Conservation (phyloP, 306 rosid genomes). For the Malus sieversii region DNA sequence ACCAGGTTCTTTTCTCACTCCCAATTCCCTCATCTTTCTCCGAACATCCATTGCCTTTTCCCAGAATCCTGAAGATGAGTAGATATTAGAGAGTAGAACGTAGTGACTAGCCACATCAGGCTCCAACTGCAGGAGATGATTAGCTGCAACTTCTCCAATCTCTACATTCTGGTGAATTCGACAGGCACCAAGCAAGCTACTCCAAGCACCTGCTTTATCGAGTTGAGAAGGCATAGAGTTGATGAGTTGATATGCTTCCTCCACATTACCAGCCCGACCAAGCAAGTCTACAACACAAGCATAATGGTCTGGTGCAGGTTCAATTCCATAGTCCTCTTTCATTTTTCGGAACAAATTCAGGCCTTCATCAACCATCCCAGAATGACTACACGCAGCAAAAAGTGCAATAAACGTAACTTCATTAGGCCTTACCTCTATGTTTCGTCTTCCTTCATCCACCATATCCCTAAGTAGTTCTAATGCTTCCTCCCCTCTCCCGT, state of each 20-base stretch:
- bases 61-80: conserved; percentile 74
- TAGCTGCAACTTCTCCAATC: conserved; percentile 66
- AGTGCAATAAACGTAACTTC: conserved; percentile 57
- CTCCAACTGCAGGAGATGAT: conserved; percentile 55
- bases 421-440: conserved; percentile 40
- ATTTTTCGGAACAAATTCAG: conserved; percentile 50
- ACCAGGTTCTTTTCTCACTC: conserved; percentile 82
- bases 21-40: conserved; percentile 73
- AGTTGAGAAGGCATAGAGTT: conserved; percentile 51
- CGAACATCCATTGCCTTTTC: conserved; percentile 64
- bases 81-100: conserved; percentile 69
- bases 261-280: conserved; percentile 71
- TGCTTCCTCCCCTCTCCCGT: conserved; percentile 69
- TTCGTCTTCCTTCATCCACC: conserved; percentile 37
- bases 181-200: conserved; percentile 85
- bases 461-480: conserved; percentile 49
- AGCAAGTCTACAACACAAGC: conserved; percentile 88
- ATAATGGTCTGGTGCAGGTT: conserved; percentile 67
- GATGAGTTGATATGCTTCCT: conserved; percentile 55
- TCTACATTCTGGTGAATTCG: conserved; percentile 55
- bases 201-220: conserved; percentile 68
- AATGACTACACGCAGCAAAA: conserved; percentile 66
- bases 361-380: conserved; percentile 59
- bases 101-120: conserved; percentile 84
- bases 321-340: conserved; percentile 51